Evolutionary conservation across 2,329 filamentous ascomycete genomes (phyloP), one percentile per base, ranked within the genome.

Genomic region (Colletotrichum agaves): DNA sequence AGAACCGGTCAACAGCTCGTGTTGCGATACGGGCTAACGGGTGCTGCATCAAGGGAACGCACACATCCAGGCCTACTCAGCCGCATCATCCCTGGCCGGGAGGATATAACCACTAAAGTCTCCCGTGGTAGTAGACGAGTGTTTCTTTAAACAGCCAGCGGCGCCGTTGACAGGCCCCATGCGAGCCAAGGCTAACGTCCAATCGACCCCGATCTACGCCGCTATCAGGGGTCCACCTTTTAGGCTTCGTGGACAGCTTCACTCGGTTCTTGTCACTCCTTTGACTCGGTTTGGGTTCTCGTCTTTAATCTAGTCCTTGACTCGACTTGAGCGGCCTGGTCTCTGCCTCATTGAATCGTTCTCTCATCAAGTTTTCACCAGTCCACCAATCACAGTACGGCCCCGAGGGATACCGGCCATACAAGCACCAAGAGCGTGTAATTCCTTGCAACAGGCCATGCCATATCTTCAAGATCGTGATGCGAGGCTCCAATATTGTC

Each of bases 391-490:
- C 50, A 49, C 62, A 67, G 17, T 17, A 49, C 23, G 11, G 52
- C 63, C 5, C 61, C 61, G 61, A 37, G 71, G 37, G 46, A 15
- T 53, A 61, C 37, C 59, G 35, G 21, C 67, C 63, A 15, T 47
- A 67, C 11, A 33, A 62, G 19, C n/a, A 39, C n/a, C 69, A 66
- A 23, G 21, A 50, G 66, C 41, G 17, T 23, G 13, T 47, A 41
- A 50, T 50, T 6, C 56, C 41, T 10, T 71, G 61, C 44, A 69
- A 41, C 67, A 71, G 52, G 41, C 56, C 55, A 4, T 77, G 76
- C 76, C 72, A 74, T 50, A 69, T 73, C 10, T 71, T 73, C 59
- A 80, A 79, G 71, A 55, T 76, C 35, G 71, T 66, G 5, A 68
- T 81, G 12, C 78, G 79, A 27, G 69, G 57, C 11, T 3, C 71